Base-by-base conservation (phyloP, 768 basidiomycete genomes). In the Floccularia luteovirens region DNA sequence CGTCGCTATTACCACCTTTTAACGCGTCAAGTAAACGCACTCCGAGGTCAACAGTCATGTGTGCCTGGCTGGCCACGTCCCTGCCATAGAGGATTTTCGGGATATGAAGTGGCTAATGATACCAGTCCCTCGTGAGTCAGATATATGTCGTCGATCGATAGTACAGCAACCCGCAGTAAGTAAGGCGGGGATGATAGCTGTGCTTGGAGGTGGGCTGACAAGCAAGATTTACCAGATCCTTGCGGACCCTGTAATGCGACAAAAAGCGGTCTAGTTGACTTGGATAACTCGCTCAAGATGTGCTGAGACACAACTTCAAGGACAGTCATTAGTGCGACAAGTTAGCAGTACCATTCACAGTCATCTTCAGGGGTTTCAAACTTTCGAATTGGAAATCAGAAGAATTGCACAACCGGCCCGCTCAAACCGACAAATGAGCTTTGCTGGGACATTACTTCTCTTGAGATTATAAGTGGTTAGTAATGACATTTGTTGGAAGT, bases 21-120 rank as follows among this genome's bases (percentile, higher is more conserved):
- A 96, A 60, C 4, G 65, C 56, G 7, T 54, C 45, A 23, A 93
- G 53, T 25, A 83, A 51, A 5, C 64, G 45, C 1, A 66, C 45
- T 7, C 85, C 89, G 10, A 96, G 74, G 1, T 58, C 51, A 22
- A 88, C 57, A n/a, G 54, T 97, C 93, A 55, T 97, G 92, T 5
- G 92, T 97, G 1, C 93, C 92, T 0, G 92, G 92, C 48, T 82
- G 89, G 0, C 92, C 92, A n/a, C 92, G 77, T 7, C 93, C 92
- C 4, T 70, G 65, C 54, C 90, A 70, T 2, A 97, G 66, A 17
- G 55, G 49, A 52, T 94, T 93, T 3, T 59, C 50, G 1, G 82
- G 74, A 47, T 83, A 49, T 2, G 64, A 51, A 0, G 45, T 36
- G 5, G 88, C 79, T 14, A 94, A 69, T 0, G 60, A 57, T 2